A percentile compares a stretch with the other conserved stretches of the same genome.
phyloP scores from a whole-genome alignment of 2,329 filamentous ascomycete species.

The Aplosporella prunicola region DNA sequence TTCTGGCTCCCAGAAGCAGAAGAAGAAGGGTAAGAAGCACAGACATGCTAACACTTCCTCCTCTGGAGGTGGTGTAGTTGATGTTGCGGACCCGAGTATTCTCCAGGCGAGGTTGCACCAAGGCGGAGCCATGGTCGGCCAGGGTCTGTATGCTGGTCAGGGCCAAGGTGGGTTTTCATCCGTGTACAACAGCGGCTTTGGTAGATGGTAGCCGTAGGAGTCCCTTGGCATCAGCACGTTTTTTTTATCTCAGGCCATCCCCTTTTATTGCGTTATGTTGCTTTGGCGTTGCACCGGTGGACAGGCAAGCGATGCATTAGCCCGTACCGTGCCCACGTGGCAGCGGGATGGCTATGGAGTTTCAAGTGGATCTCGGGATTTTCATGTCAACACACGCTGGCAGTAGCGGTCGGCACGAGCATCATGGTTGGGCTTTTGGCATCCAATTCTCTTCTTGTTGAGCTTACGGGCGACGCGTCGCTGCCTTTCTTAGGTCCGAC shows the following conservation, averaged over 20 bases:
- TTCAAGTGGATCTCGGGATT: slow-evolving; percentile 15
- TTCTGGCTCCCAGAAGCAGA: slow-evolving; percentile 83
- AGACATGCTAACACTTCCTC: slow-evolving; percentile 99
- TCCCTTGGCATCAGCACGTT: slow-evolving; percentile 21
- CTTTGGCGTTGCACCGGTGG: slow-evolving; percentile 27
- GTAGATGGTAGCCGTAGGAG: slow-evolving; percentile 27
- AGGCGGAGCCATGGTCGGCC: slow-evolving; percentile 68
- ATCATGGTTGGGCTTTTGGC: slow-evolving; percentile 14
- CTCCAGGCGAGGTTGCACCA: slow-evolving; percentile 96
- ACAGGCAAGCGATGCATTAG: slow-evolving; percentile 31
- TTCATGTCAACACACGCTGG: slow-evolving; percentile 11
- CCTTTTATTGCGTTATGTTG: slow-evolving; percentile 21
- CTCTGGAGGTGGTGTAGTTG: slow-evolving; percentile 97
- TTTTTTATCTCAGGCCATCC: slow-evolving; percentile 19
- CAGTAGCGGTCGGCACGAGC: slow-evolving; percentile 14
- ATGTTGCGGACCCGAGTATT: slow-evolving; percentile 99
- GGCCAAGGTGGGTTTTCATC: slow-evolving; percentile 84
- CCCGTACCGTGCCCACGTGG: slow-evolving; percentile 23
- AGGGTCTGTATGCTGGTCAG: slow-evolving; percentile 84
- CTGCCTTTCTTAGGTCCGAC: slow-evolving; percentile 26
- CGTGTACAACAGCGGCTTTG: slow-evolving; percentile 53
- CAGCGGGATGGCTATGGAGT: slow-evolving; percentile 27
- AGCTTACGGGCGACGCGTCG: slow-evolving; percentile 23
- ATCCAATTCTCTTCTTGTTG: slow-evolving; percentile 12
- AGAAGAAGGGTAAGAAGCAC: slow-evolving; percentile 99